phyloP scores from a whole-genome alignment of 805 yeast genomes.

The Starmerella floris region DNA sequence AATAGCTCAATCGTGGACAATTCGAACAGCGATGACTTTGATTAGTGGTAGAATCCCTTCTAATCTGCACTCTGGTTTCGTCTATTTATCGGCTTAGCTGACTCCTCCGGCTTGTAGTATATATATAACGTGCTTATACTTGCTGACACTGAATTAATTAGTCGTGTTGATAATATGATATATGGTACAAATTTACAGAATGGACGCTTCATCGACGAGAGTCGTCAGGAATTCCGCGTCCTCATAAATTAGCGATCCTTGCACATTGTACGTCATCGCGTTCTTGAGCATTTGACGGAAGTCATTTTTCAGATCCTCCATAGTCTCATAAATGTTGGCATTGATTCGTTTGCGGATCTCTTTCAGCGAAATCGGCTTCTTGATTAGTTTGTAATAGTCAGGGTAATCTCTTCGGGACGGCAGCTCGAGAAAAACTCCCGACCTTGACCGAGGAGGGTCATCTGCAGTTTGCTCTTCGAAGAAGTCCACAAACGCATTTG shows the following conservation, averaged over 20 bases:
- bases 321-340: conserved; percentile 26
- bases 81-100: too few species aligned
- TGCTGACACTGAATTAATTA: too few species aligned
- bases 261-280: conserved; percentile 57
- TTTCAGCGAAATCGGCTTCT: conserved; percentile 45
- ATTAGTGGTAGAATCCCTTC: too few species aligned
- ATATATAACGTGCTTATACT: too few species aligned
- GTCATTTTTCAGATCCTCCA: conserved; percentile 39
- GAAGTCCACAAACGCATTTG: conserved; percentile 4
- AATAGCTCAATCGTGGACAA: too few species aligned
- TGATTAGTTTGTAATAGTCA: conserved; percentile 62
- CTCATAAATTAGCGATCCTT: conserved; percentile 47
- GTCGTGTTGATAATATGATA: too few species aligned
- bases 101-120: too few species aligned
- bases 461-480: conserved; percentile 14
- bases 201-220: conserved; percentile 12
- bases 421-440: conserved; percentile 46
- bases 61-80: too few species aligned
- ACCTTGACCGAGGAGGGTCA: conserved; percentile 20
- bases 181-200: too few species aligned
- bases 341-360: conserved; percentile 39
- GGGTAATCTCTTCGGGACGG: conserved; percentile 71
- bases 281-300: conserved; percentile 47
- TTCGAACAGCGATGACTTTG: too few species aligned
- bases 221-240: conserved; percentile 35